phyloP scores from a whole-genome alignment of 2,329 filamentous ascomycete genomes.

The Botrytis paeoniae region DNA sequence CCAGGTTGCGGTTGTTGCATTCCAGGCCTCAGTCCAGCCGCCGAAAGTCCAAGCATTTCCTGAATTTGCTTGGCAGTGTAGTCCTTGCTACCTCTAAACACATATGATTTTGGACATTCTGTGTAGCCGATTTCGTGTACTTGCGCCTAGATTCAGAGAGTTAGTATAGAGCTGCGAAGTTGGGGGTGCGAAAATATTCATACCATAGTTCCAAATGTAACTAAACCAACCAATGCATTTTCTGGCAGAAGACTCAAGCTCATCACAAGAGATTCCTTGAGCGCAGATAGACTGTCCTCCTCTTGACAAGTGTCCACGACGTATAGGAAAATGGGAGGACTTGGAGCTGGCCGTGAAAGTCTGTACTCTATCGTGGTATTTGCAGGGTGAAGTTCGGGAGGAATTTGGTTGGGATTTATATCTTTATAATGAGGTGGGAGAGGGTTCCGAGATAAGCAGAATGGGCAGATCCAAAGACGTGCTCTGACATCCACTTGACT shows the following conservation, averaged over 20 bases:
- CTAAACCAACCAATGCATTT: constrained; percentile 76
- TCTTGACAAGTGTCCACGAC: constrained; percentile 88
- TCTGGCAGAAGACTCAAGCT: constrained; percentile 78
- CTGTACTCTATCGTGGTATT: constrained; percentile 91
- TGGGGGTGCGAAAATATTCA: constrained; percentile 26
- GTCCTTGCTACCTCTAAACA: constrained; percentile 96
- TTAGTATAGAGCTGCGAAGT: background rate
- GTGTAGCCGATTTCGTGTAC: constrained; percentile 98
- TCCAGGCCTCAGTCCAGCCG: constrained; percentile 69
- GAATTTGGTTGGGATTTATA: constrained; percentile 78
- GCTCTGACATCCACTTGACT: constrained; percentile 83
- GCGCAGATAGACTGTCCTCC: constrained; percentile 75
- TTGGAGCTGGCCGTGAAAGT: constrained; percentile 76
- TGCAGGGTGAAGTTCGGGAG: constrained; percentile 74
- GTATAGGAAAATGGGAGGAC: constrained; percentile 81
- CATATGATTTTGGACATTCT: constrained; percentile 97
- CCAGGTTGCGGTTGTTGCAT: constrained; percentile 68
- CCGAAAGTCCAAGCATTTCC: constrained; percentile 89
- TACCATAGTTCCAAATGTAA: constrained; percentile 93
- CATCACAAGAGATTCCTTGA: constrained; percentile 86
- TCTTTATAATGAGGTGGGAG: constrained; percentile 87
- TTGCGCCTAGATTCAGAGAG: constrained; percentile 62
- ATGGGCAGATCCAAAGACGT: constrained; percentile 84
- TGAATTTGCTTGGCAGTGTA: constrained; percentile 99
- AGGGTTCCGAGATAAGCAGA: constrained; percentile 79